A percentile compares a stretch with the other conserved stretches of the same genome.
Evolutionary conservation across 306 rosid species (phyloP).

Genomic region (Vigna angularis): DNA sequence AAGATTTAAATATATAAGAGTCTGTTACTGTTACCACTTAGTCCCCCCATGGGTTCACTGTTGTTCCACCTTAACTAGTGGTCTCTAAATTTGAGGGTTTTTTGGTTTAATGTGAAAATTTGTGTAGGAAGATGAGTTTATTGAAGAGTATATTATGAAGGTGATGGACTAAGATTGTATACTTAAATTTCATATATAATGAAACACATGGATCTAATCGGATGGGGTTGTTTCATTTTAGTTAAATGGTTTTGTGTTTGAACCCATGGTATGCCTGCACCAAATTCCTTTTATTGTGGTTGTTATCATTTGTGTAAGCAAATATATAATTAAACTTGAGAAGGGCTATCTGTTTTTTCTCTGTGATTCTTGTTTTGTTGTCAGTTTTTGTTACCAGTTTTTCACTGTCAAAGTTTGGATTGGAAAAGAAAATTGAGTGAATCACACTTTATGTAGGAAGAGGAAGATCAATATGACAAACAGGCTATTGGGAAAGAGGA

Average conservation of each 20-base stretch:
- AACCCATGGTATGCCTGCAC: not conserved
- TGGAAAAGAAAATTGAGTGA: constrained; percentile 5
- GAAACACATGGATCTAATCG: not conserved
- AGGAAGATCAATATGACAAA: constrained; percentile 87
- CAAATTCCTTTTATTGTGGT: not conserved
- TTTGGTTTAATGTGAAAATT: not conserved
- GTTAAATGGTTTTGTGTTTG: not conserved
- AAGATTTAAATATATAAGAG: not conserved
- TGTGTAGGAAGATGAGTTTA: not conserved
- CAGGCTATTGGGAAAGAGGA: constrained; percentile 79
- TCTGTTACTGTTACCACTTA: too few relatives aligned
- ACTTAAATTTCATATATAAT: not conserved
- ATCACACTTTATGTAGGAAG: constrained; percentile 65
- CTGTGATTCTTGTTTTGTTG: constrained; percentile 10
- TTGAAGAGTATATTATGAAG: not conserved
- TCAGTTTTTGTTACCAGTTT: constrained; percentile 16
- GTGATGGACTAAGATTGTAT: constrained; percentile 1
- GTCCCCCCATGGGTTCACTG: too few relatives aligned
- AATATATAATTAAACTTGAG: not conserved
- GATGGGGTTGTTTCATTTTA: not conserved
- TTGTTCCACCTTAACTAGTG: too few relatives aligned
- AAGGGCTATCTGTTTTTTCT: not conserved
- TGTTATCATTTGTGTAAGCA: not conserved
- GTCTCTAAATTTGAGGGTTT: too few relatives aligned
- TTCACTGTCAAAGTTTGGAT: constrained; percentile 2